Percentiles rank a stretch among this genome's conserved stretches.
Conservation (phyloP, 768 basidiomycete genomes). For the Agrocybe chaxingu region DNA sequence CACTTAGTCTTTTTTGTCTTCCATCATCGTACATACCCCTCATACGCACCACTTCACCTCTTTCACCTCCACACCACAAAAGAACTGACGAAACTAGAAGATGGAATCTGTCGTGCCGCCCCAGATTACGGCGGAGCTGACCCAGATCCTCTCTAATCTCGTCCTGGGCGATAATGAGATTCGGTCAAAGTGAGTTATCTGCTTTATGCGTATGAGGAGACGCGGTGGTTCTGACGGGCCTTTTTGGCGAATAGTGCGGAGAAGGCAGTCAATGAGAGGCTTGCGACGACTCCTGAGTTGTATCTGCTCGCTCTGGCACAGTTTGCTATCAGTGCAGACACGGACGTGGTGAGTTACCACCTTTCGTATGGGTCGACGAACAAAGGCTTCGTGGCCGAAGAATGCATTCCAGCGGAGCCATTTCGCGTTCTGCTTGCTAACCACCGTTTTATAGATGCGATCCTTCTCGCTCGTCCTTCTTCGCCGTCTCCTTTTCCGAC, state of each 20-base stretch:
- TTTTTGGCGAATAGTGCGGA: conserved; percentile 51
- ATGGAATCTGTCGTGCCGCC: conserved; percentile 57
- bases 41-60: no score
- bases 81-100: no score
- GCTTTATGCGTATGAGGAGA: neutral
- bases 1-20: no score
- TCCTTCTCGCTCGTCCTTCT: conserved; percentile 81
- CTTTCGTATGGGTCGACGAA: no score
- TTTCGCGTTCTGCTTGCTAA: neutral
- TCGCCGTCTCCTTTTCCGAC: conserved; percentile 72
- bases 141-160: conserved; percentile 82
- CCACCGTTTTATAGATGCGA: conserved; percentile 57
- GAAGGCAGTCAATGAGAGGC: conserved; percentile 75
- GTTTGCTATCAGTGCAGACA: conserved; percentile 73
- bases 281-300: conserved; percentile 74
- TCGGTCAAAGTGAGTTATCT: conserved; percentile 53
- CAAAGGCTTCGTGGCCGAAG: no score
- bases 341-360: conserved; percentile 63
- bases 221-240: neutral
- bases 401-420: no score
- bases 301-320: conserved; percentile 78
- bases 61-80: no score
- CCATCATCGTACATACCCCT: no score
- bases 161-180: conserved; percentile 84
- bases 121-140: conserved; percentile 73